A percentile compares a stretch with the other conserved stretches of the same genome.
Evolutionary conservation across 2,329 filamentous ascomycete species (phyloP).

Genomic region (Diaporthe citriasiana): DNA sequence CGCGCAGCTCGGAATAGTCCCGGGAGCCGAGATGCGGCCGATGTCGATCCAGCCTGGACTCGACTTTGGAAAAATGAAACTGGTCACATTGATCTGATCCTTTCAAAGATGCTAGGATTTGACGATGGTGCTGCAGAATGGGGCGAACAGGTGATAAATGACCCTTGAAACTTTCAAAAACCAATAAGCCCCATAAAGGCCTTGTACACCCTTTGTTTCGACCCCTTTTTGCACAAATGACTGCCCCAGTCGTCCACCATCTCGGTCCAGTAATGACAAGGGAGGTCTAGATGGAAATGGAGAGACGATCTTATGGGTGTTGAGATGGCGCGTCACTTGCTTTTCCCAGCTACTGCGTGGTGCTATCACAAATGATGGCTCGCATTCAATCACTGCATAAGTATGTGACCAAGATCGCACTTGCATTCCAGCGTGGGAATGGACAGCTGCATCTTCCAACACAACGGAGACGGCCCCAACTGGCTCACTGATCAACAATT

Average conservation of each 20-base stretch:
- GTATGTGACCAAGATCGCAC: background rate
- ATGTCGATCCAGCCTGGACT: background rate
- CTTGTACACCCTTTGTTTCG: background rate
- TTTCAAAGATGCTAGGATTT: background rate
- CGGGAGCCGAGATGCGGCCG: background rate
- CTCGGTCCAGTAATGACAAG: background rate
- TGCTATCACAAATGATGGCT: conserved; percentile 26
- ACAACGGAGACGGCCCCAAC: background rate
- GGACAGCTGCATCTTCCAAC: background rate
- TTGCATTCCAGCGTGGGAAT: background rate
- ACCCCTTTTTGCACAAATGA: background rate
- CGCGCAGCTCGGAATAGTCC: background rate
- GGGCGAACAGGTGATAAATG: conserved; percentile 3
- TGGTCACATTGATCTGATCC: background rate
- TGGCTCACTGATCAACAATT: background rate
- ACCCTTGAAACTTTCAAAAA: background rate
- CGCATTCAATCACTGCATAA: conserved; percentile 14
- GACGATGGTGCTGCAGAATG: background rate
- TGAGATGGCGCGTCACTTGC: conserved; percentile 3
- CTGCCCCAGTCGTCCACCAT: background rate
- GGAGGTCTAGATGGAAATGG: background rate
- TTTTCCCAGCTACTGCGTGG: background rate
- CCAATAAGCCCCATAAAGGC: background rate
- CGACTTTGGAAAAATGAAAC: background rate
- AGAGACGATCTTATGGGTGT: background rate